Conservation (phyloP, 345 rosid species). For the Litchi chinensis region DNA sequence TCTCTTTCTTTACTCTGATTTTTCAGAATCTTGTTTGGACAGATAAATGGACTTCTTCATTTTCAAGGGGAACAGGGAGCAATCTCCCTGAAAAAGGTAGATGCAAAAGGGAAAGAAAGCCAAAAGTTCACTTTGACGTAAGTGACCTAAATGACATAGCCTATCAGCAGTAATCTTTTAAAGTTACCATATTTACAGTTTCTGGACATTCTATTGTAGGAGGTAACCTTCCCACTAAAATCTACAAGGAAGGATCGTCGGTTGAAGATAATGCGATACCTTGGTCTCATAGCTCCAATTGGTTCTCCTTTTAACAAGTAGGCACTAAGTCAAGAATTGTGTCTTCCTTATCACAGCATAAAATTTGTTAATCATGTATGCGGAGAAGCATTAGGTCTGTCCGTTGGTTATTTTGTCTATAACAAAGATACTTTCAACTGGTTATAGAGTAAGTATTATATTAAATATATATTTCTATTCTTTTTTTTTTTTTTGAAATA, state of each 20-base stretch:
- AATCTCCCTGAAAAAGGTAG: constrained; percentile 23
- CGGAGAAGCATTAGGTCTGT: neutral
- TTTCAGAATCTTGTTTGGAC: constrained; percentile 9
- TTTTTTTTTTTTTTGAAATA: no score
- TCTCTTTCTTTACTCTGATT: neutral
- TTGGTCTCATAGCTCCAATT: constrained; percentile 37
- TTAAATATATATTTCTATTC: neutral
- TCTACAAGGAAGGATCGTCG: constrained; percentile 29
- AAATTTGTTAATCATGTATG: neutral
- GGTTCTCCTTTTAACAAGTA: constrained; percentile 32
- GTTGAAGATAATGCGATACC: constrained; percentile 44
- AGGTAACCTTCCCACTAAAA: constrained; percentile 24
- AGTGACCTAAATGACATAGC: constrained; percentile 1
- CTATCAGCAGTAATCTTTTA: neutral
- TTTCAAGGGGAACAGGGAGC: constrained; percentile 19
- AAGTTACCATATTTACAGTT: neutral
- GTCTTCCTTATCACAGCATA: neutral
- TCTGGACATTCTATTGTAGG: constrained; percentile 22
- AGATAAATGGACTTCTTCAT: constrained; percentile 31
- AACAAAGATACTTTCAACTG: neutral
- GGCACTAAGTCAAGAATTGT: neutral
- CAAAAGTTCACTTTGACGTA: constrained; percentile 24
- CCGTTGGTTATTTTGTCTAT: constrained; percentile 6
- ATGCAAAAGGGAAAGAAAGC: constrained; percentile 33
- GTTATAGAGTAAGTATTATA: neutral